Base-by-base conservation (phyloP, 345 rosid species). In the Citropsis articulata region DNA sequence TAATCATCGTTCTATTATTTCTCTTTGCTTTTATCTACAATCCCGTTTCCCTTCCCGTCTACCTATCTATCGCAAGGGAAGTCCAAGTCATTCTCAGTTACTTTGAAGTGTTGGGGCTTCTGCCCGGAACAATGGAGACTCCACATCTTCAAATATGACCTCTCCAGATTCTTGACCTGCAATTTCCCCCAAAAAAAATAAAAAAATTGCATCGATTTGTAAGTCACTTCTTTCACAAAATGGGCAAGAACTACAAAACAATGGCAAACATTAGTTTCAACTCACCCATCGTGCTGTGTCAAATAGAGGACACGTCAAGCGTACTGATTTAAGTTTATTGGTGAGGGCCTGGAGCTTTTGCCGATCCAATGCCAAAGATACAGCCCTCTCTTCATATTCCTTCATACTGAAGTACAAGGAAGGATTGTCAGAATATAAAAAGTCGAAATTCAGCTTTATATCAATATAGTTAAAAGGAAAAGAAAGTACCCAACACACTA, bases 281-380 rank as follows among this genome's bases (percentile, higher is more conserved):
- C 94, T 87, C 83, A 97, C 99, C 99, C 98, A 97, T 36, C 99
- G 98, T 27, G 70, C 78, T 25, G 99, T 94, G 87, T 97, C 99
- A 21, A 97, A 97, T 33, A 97, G 86, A 71, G 99, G 98, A 81
- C 98, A 94, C 1, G 90, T 87, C 82, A 93, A 24, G 30, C 99
- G 98, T 76, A 78, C 88, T 36, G 93, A 87, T 79, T 85, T 91
- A 42, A 97, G 85, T 77, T 88, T 91, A 62, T 88, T 83, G 6
- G 92, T 87, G 18, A 97, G 92, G 50, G 90, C 91, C 82, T 84
- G 82, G 31, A 94, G 98, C 84, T 91, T 94, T 42, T 88, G 85
- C 61, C 85, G 85, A 83, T 91, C 85, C 75, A 91, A 62, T 9
- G 99, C 99, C 77, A 94, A 84, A 10, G 95, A 86, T 33, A 97